Base-by-base conservation (phyloP, 345 rosid species). In the Leavenworthia alabamica region DNA sequence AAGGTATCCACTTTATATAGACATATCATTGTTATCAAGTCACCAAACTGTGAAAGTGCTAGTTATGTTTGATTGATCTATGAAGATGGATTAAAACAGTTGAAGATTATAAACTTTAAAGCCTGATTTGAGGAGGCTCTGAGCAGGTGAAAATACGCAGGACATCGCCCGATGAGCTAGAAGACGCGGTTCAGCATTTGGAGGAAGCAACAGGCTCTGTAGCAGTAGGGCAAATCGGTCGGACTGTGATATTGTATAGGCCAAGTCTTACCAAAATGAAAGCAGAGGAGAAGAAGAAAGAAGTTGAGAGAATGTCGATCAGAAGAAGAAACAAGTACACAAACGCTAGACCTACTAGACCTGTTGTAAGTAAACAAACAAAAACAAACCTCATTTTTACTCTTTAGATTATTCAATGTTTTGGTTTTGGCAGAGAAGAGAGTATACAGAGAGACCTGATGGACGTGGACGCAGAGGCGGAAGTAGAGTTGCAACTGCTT, bases 151-250 rank as follows among this genome's bases (percentile, higher is more conserved):
- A 88, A 69, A 77, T 86, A 73, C 95, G 81, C 27, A 66, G 75
- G 73, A 92, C 87, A 14, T 88, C 92, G 32, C 93, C 96, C 0
- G 90, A 87, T 32, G 98, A 88, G 82, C 66, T 92, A 12, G 88
- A 82, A 55, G 96, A 85, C 15, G 86, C 83, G 54, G 82, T 92
- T 63, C 77, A 55, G 53, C 81, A 74, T 43, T 64, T 92, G 59
- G 86, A 88, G 82, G 71, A 77, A 75, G 71, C 78, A 28, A 92
- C 98, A 3, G 85, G 89, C 56, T 86, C 98, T 0, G 87, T 79
- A 22, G 86, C 86, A 17, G 90, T 92, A 17, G 74, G 93, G 36
- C 79, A 83, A 75, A 86, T 89, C 37, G 95, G 98, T 26, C 72
- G 90, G 73, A 86, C 96, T 17, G 80, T 89, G 62, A 91, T 92